Base-by-base conservation (phyloP, 805 yeast species). In the Saccharomycopsis javanensis region DNA sequence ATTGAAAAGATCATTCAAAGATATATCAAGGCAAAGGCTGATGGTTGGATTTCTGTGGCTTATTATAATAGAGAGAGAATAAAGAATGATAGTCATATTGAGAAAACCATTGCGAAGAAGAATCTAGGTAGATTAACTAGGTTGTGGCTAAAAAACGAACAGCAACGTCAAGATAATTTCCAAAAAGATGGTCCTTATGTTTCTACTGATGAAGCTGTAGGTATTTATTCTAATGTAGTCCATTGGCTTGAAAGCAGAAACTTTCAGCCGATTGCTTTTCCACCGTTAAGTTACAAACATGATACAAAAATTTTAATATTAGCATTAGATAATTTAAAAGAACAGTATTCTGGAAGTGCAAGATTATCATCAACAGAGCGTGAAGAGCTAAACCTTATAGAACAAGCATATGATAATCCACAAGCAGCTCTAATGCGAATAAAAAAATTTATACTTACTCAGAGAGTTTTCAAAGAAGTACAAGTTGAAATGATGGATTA, bases 391-490 rank as follows among this genome's bases (percentile, higher is more conserved):
- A 94, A 97, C 0, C 73, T 92, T 60, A 89, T 94, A 51, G 99
- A 94, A 66, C 96, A 90, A 66, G 98, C 98, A 0, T 94, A 89
- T 67, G 99, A 94, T 65, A 88, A 89, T 64, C 99, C 99, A 0
- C 96, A 90, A 68, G 98, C 95, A 66, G 85, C 91, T 60, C 73
- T 94, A 58, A 86, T 85, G 15, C 79, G 96, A 61, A 80, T 94
- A 57, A 94, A 94, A 70, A 85, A 85, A 64, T 83, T 84, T 48
- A 71, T 94, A 51, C 72, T 90, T 57, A 87, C 97, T 0, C 97
- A 91, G 68, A 76, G 98, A 60, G 94, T 89, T 8, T 94, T 94
- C 72, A 91, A 91, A 67, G 97, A 94, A 58, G 88, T 85, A 1
- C 82, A 83, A 1, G 66, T 94, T 37, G 92, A 89, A 55, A 85